Percentiles rank a stretch among this genome's conserved stretches.
phyloP scores from a whole-genome alignment of 2,329 filamentous ascomycete genomes.

The Ascomycota sp. region DNA sequence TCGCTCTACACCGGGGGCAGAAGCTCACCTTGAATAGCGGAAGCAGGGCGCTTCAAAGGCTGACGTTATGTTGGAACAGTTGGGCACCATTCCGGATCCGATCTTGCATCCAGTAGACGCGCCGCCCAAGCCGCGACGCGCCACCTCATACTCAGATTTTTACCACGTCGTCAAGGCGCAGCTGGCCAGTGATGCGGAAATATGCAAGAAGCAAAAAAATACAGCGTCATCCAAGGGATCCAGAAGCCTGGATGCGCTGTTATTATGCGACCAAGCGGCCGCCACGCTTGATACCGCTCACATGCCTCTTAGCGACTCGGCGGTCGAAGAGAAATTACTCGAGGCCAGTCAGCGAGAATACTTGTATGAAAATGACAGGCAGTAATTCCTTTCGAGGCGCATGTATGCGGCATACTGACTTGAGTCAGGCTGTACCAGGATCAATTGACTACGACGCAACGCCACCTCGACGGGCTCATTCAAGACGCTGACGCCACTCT shows the following conservation, averaged over 20 bases:
- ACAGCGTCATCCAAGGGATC: conserved; percentile 18
- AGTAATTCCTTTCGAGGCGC: too few relatives aligned
- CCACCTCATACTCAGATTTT: conserved; percentile 60
- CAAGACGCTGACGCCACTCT: conserved; percentile 59
- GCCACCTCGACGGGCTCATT: conserved; percentile 63
- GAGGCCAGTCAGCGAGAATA: conserved; percentile 75
- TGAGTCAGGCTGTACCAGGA: conserved; percentile 48
- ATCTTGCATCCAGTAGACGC: conserved; percentile 31
- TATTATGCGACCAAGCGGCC: conserved; percentile 9
- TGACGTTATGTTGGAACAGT: conserved; percentile 29
- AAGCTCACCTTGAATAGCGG: too few relatives aligned
- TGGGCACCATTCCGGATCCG: conserved; percentile 34
- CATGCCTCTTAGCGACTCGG: conserved; percentile 9
- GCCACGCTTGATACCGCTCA: conserved; percentile 7
- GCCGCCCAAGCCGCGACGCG: conserved; percentile 48
- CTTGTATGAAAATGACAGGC: conserved; percentile 30
- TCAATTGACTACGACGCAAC: conserved; percentile 60
- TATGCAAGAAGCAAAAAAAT: conserved; percentile 17
- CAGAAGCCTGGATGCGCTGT: conserved; percentile 30
- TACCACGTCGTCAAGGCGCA: conserved; percentile 41
- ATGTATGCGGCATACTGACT: not conserved
- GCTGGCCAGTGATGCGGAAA: conserved; percentile 26
- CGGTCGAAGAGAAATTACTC: conserved; percentile 44
- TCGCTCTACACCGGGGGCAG: too few relatives aligned
- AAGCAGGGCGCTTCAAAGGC: conserved; percentile 37